A percentile compares a stretch with the other conserved stretches of the same genome.
phyloP scores from a whole-genome alignment of 495 filamentous ascomycete species.

The Tuber brumale region DNA sequence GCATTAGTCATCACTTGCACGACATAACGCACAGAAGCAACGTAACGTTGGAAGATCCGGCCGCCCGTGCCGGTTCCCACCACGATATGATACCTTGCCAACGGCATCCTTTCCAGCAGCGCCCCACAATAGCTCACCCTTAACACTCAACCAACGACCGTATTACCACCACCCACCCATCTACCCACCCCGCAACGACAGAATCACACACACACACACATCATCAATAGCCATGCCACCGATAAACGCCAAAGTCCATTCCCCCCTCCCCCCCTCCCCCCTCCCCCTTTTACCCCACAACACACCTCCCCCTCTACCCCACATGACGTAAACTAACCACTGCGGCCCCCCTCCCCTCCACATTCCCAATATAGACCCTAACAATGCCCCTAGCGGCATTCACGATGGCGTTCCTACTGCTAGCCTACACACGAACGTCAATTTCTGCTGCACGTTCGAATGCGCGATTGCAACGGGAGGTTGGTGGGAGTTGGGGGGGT shows the following conservation, averaged over 20 bases:
- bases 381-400: conserved; percentile 45
- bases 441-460: conserved; percentile 47
- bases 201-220: too few relatives aligned
- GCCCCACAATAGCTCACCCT: too few relatives aligned
- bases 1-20: not conserved
- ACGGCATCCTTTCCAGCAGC: too few relatives aligned
- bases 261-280: not conserved
- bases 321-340: not conserved
- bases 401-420: conserved; percentile 48
- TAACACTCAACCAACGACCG: too few relatives aligned
- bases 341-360: conserved; percentile 1
- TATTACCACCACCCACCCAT: too few relatives aligned
- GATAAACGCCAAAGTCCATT: conserved; percentile 30
- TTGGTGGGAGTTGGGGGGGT: conserved; percentile 41
- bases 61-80: too few relatives aligned
- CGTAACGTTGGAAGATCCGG: not conserved
- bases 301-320: too few relatives aligned
- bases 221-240: conserved; percentile 16
- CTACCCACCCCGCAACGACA: not conserved
- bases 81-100: too few relatives aligned
- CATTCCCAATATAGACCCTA: conserved; percentile 22
- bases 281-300: not conserved
- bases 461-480: conserved; percentile 44
- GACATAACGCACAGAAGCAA: not conserved
- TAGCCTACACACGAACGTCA: conserved; percentile 46